Conservation (phyloP, 352 stramenopile species). For the Lagenidium sp. region DNA sequence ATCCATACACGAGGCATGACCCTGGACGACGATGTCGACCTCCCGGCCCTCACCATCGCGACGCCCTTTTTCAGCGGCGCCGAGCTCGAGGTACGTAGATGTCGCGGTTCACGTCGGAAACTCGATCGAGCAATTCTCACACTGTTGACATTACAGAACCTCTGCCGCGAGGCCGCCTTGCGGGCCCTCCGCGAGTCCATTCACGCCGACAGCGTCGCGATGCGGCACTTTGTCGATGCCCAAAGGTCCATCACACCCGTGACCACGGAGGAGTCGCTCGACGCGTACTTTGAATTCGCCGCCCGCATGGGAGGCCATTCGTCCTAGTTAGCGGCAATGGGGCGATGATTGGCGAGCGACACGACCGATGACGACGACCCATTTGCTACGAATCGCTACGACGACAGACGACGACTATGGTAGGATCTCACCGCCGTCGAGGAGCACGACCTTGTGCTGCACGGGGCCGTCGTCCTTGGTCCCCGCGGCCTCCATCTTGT, state of each 20-base stretch:
- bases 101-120: background rate
- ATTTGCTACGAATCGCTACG: too few relatives aligned
- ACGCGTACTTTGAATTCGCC: constrained; percentile 52
- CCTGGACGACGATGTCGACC: constrained; percentile 51
- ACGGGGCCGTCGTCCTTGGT: constrained; percentile 48
- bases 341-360: too few relatives aligned
- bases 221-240: constrained; percentile 52
- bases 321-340: background rate
- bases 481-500: constrained; percentile 72
- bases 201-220: constrained; percentile 29
- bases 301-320: constrained; percentile 31
- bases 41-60: constrained; percentile 34
- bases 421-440: constrained; percentile 63
- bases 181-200: constrained; percentile 67
- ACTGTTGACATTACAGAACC: constrained; percentile 31
- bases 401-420: too few relatives aligned
- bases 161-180: constrained; percentile 80
- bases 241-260: constrained; percentile 38
- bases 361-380: too few relatives aligned
- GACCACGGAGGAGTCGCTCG: constrained; percentile 42
- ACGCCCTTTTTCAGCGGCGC: constrained; percentile 76
- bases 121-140: constrained; percentile 2
- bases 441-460: constrained; percentile 68
- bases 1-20: constrained; percentile 69
- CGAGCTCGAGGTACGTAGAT: constrained; percentile 65